These are phyloP conservation scores for Cyclotella atomus DNA, from an alignment of 108 stramenopile species.

Conservation along the genomic window DNA sequence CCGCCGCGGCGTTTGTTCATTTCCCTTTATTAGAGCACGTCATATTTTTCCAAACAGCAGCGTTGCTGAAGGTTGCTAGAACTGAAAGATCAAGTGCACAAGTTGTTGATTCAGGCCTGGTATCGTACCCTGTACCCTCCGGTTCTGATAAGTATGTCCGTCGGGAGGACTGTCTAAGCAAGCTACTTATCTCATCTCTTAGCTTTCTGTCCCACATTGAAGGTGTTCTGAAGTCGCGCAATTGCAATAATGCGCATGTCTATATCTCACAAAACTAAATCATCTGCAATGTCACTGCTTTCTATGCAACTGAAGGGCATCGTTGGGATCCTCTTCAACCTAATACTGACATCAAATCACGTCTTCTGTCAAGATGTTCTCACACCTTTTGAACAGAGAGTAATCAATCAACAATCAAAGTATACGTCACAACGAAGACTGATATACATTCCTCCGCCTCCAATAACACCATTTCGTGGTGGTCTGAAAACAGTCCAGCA, in stretches of 20 bases:
- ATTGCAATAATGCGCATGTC: background rate
- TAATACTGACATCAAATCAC: background rate
- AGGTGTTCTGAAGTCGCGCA: background rate
- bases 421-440: too few species aligned
- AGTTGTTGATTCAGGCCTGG: too few species aligned
- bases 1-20: too few species aligned
- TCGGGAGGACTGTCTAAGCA: too few species aligned
- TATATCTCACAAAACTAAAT: background rate
- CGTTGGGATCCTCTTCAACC: background rate
- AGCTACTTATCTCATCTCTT: background rate
- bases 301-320: background rate
- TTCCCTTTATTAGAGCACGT: too few species aligned
- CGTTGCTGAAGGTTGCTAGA: too few species aligned
- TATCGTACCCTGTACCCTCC: too few species aligned
- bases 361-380: background rate
- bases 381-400: background rate
- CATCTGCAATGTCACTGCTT: background rate
- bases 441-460: conserved; percentile 27
- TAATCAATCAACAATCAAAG: too few species aligned
- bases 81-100: too few species aligned
- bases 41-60: too few species aligned
- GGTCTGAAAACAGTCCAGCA: conserved; percentile 12
- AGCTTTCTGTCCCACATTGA: background rate
- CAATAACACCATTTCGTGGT: conserved; percentile 38
- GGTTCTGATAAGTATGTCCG: too few species aligned